These are phyloP conservation scores for Xanthoconium stramineum DNA, from an alignment of 768 basidiomycete species.

Conservation along the genomic window DNA sequence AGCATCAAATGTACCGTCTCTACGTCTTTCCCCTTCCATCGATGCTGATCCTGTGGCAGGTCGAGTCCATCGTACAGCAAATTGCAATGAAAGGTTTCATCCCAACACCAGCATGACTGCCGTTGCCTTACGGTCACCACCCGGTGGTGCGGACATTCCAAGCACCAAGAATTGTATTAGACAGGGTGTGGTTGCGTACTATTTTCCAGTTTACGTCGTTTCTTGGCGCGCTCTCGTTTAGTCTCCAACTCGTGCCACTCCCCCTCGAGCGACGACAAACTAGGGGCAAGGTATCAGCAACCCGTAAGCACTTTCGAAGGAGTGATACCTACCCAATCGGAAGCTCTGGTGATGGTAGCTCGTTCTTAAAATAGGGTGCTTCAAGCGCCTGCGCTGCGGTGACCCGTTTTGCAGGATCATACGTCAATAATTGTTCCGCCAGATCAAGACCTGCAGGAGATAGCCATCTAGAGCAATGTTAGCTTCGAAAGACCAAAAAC, in stretches of 20 bases:
- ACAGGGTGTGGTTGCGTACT: slow-evolving; percentile 36
- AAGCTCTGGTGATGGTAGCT: slow-evolving; percentile 67
- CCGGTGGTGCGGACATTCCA: slow-evolving; percentile 13
- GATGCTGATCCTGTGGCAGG: slow-evolving; percentile 40
- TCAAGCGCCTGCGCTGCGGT: slow-evolving; percentile 79
- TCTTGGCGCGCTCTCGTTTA: slow-evolving; percentile 85
- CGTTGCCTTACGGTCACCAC: slow-evolving; percentile 9
- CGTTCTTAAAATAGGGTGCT: slow-evolving; percentile 79
- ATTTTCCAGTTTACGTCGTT: slow-evolving; percentile 64
- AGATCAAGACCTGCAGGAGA: slow-evolving; percentile 85
- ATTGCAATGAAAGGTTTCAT: slow-evolving; percentile 72
- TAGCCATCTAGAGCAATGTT: slow-evolving; percentile 59
- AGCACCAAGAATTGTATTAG: slow-evolving; percentile 25
- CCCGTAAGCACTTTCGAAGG: neutral
- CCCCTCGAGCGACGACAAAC: slow-evolving; percentile 77
- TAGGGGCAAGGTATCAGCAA: slow-evolving; percentile 29
- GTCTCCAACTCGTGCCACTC: slow-evolving; percentile 99
- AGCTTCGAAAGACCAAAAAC: neutral
- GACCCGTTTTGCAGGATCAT: slow-evolving; percentile 74
- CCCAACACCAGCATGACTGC: slow-evolving; percentile 26
- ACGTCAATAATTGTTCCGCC: slow-evolving; percentile 76
- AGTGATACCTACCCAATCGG: slow-evolving; percentile 68
- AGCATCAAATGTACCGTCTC: slow-evolving; percentile 69
- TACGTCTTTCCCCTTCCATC: neutral
- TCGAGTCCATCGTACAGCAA: slow-evolving; percentile 84